phyloP scores from a whole-genome alignment of 495 filamentous ascomycete genomes.

The Bathelium albidoporum region DNA sequence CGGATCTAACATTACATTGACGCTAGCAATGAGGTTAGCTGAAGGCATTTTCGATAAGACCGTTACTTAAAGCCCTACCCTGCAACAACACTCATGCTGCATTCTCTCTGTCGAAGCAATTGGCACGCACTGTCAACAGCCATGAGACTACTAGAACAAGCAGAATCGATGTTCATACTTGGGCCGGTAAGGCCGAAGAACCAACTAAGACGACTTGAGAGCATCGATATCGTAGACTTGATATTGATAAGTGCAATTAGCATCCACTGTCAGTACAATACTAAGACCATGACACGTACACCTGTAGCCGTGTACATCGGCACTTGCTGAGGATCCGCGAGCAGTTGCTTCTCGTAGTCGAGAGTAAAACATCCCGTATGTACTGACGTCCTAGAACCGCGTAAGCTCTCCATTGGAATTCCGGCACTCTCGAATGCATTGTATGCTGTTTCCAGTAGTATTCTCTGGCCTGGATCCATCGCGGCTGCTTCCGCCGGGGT shows the following conservation, averaged over 20 bases:
- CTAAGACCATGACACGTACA: slow-evolving; percentile 13
- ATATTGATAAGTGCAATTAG: no score
- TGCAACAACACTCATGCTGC: neutral
- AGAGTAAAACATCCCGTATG: neutral
- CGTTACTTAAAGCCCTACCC: neutral
- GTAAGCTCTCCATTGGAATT: neutral
- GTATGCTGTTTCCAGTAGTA: slow-evolving; percentile 6
- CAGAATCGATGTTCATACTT: slow-evolving; percentile 41
- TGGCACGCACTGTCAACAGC: neutral
- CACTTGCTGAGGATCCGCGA: neutral
- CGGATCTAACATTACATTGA: neutral
- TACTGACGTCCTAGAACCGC: neutral
- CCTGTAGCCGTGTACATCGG: neutral
- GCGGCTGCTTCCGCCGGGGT: slow-evolving; percentile 3
- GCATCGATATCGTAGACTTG: no score
- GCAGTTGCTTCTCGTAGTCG: neutral
- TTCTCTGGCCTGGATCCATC: slow-evolving; percentile 12
- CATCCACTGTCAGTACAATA: no score
- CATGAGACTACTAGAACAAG: slow-evolving; percentile 33
- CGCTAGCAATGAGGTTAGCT: neutral
- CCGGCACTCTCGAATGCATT: slow-evolving; percentile 10
- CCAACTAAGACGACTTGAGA: slow-evolving; percentile 41
- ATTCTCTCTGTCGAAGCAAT: no score
- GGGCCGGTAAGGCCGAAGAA: slow-evolving; percentile 41
- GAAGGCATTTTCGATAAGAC: neutral